Evolutionary conservation across 768 basidiomycete species (phyloP), one percentile per base, ranked within the genome.

Genomic region (Termitomyces sp.): DNA sequence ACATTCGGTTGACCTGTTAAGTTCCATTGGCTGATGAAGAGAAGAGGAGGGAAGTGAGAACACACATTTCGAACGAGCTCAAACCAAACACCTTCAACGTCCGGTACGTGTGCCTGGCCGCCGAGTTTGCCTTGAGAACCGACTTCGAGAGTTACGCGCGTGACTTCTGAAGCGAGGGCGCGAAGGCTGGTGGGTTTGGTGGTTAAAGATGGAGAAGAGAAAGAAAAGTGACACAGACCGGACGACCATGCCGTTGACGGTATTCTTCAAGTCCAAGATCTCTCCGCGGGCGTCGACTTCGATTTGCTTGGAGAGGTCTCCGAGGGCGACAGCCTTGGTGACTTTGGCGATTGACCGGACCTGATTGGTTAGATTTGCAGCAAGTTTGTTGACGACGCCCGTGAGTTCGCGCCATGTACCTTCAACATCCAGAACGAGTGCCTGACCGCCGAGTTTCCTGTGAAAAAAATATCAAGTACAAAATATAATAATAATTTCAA

Each of bases 21-120:
- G 23, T 23, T 23, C 23, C 23, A 7, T 41, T 9, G 9, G 15
- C 23, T 42, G 5, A 23, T 4, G 7, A 14, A 30, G 15, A 17
- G 6, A 40, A 45, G 15, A 11, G 7, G 10, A 46, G 33, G 7
- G 33, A 23, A 11, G 52, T 33, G 5, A 26, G 19, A 11, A 53
- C 82, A 59, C 63, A 87, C 88, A 65, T 89, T 89, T 49, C 82
- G 74, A 56, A 90, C 90, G 70, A 91, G 74, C 67, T 92, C 86
- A 60, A 85, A 82, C 89, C 89, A 90, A n/a, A 90, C 86, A n/a
- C 93, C 93, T 67, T 94, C 88, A 23, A 94, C 91, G 60, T 92
- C 90, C 26, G 89, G 87, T 10, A 96, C 93, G 53, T 85, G 77
- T 0, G 91, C 93, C 69, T 94, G 89, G 45, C 91, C 91, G 57